These are phyloP conservation scores for Nicotiana undulata DNA, from an alignment of 257 asterid species.

Conservation along the genomic window DNA sequence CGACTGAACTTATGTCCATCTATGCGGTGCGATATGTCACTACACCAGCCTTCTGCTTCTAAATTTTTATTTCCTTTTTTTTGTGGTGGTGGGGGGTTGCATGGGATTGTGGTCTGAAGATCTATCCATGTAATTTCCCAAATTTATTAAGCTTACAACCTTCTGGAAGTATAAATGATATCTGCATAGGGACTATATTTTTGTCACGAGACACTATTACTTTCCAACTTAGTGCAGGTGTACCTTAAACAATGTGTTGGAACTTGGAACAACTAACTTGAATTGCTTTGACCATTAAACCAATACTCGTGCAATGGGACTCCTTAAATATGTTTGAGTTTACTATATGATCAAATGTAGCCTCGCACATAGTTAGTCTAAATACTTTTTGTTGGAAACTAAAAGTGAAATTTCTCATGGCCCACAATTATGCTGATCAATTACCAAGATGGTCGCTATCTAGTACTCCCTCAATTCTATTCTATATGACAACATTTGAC, in stretches of 20 bases:
- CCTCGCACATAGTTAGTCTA: neutral
- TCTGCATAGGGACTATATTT: neutral
- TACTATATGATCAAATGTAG: neutral
- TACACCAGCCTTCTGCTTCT: neutral
- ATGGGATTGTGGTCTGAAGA: neutral
- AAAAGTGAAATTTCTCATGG: neutral
- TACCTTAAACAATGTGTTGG: neutral
- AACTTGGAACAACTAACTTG: neutral
- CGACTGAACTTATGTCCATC: constrained; percentile 7
- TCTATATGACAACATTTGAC: neutral
- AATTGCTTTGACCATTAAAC: neutral
- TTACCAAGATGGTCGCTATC: neutral
- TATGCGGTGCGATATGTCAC: neutral
- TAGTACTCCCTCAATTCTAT: neutral
- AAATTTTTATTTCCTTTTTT: neutral
- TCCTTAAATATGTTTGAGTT: neutral
- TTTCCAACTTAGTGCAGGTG: neutral
- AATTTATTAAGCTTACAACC: neutral
- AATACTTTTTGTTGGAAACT: neutral
- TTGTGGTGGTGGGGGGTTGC: neutral
- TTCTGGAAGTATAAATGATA: neutral
- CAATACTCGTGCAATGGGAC: neutral
- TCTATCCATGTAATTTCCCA: constrained; percentile 2
- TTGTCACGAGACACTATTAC: neutral
- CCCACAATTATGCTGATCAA: neutral